phyloP scores from a whole-genome alignment of 306 rosid species.

The Geum urbanum region DNA sequence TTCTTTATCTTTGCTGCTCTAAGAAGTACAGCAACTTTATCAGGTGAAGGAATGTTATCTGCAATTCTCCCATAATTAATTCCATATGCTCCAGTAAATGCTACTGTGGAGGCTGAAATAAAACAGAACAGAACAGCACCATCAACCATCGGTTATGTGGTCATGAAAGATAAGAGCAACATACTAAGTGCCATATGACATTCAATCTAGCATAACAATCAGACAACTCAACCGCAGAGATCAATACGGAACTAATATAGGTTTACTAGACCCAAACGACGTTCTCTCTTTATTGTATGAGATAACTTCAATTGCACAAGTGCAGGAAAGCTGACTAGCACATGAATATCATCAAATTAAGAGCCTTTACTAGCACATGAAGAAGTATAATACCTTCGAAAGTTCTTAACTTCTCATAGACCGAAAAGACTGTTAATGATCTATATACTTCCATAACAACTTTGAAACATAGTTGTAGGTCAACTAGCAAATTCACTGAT shows the following conservation, averaged over 20 bases:
- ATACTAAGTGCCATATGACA: constrained; percentile 5
- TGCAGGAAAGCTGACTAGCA: not conserved
- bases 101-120: constrained; percentile 55
- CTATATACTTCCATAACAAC: not conserved
- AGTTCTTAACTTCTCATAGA: not conserved
- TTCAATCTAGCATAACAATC: not conserved
- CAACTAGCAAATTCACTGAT: not conserved
- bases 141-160: constrained; percentile 25
- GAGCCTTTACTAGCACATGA: not conserved
- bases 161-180: not conserved
- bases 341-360: not conserved
- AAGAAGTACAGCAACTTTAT: constrained; percentile 81
- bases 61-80: constrained; percentile 91
- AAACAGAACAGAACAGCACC: constrained; percentile 24
- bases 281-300: not conserved
- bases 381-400: not conserved
- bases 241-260: not conserved
- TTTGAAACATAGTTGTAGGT: not conserved
- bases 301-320: not conserved
- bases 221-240: not conserved
- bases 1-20: constrained; percentile 80
- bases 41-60: constrained; percentile 85
- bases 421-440: not conserved
- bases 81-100: constrained; percentile 89
- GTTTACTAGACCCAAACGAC: not conserved